Conservation (phyloP, 2,329 filamentous ascomycete genomes). For the Nothopassalora personata region DNA sequence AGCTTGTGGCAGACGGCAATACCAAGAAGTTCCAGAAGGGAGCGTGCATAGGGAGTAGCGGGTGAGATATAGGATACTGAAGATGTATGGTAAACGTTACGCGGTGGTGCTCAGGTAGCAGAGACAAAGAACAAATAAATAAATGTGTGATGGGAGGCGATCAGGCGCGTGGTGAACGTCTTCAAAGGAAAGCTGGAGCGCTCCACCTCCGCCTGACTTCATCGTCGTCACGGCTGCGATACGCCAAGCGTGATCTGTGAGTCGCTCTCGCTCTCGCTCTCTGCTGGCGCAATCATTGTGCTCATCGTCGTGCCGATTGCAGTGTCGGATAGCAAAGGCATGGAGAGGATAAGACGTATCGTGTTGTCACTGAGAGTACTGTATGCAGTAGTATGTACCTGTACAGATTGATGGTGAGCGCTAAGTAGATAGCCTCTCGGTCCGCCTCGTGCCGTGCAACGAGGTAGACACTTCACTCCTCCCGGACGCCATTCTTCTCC, state of each 20-base stretch:
- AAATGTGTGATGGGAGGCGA: not conserved
- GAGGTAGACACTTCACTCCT: too few species aligned
- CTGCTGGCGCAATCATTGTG: too few species aligned
- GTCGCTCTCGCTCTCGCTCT: not conserved
- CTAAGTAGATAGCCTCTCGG: too few species aligned
- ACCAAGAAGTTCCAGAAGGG: not conserved
- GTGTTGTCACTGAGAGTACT: too few species aligned
- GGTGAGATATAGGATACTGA: not conserved
- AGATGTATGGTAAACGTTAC: not conserved
- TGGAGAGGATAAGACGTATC: too few species aligned
- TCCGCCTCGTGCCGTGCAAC: too few species aligned
- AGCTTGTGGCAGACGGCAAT: not conserved
- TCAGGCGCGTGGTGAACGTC: not conserved
- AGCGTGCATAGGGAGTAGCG: not conserved
- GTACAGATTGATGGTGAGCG: too few species aligned
- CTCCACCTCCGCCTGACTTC: slow-evolving; percentile 7
- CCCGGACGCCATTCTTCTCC: too few species aligned
- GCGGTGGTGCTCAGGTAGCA: not conserved
- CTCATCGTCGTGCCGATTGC: too few species aligned
- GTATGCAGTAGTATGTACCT: too few species aligned
- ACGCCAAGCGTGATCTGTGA: not conserved
- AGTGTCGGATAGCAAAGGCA: too few species aligned
- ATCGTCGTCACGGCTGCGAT: not conserved
- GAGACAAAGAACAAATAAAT: not conserved
- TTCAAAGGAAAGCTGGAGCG: not conserved